A percentile compares a stretch with the other conserved stretches of the same genome.
phyloP scores from a whole-genome alignment of 768 basidiomycete species.

The Lactarius deliciosus region DNA sequence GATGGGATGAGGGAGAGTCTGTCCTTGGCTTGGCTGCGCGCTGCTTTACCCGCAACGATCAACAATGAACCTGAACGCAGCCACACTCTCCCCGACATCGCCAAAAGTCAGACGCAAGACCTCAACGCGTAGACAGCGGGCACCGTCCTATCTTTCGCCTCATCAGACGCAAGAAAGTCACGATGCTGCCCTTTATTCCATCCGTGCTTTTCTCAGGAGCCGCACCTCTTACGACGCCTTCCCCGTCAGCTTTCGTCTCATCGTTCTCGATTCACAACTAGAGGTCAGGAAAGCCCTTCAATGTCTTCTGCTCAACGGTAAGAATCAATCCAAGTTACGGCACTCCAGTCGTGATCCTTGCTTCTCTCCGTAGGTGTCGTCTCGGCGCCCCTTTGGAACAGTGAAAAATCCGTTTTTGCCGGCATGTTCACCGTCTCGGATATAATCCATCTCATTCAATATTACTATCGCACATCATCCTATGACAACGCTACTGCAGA shows the following conservation, averaged over 20 bases:
- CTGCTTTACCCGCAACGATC: background rate
- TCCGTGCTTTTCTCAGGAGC: slow-evolving; percentile 80
- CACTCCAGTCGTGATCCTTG: slow-evolving; percentile 16
- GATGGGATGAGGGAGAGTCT: slow-evolving; percentile 1
- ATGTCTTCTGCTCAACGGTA: slow-evolving; percentile 81
- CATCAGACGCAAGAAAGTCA: slow-evolving; percentile 58
- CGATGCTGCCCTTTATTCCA: slow-evolving; percentile 63
- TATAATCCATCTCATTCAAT: slow-evolving; percentile 98
- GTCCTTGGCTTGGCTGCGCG: background rate
- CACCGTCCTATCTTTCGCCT: slow-evolving; percentile 58
- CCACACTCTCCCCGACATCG: slow-evolving; percentile 53
- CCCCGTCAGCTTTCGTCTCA: slow-evolving; percentile 93
- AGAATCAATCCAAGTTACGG: slow-evolving; percentile 13
- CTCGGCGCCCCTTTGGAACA: slow-evolving; percentile 98
- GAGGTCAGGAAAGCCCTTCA: slow-evolving; percentile 94
- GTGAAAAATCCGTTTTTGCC: slow-evolving; percentile 86
- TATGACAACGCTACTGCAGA: slow-evolving; percentile 85
- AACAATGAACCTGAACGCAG: slow-evolving; percentile 44
- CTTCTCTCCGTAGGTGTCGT: slow-evolving; percentile 71
- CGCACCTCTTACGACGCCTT: slow-evolving; percentile 95
- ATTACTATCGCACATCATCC: slow-evolving; percentile 86
- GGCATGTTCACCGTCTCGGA: slow-evolving; percentile 99
- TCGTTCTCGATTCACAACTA: slow-evolving; percentile 94
- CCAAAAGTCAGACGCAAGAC: slow-evolving; percentile 53
- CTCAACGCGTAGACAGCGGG: slow-evolving; percentile 57